Base-by-base conservation (phyloP, 2,329 filamentous ascomycete species). In the Fusarium torreyae region DNA sequence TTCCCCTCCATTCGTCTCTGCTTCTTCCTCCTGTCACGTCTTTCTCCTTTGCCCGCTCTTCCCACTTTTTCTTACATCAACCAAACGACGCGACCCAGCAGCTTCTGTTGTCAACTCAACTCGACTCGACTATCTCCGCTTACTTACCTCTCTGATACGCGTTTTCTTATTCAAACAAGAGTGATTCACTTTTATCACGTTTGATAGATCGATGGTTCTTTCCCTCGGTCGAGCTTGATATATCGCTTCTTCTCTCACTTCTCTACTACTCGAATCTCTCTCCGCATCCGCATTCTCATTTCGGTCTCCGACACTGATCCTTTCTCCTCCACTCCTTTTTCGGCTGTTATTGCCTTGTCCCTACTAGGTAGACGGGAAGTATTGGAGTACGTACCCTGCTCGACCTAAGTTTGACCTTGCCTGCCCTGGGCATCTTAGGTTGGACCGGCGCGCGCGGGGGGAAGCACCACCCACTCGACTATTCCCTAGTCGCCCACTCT, bases 51-150 rank as follows among this genome's bases (percentile, higher is more conserved):
- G 62, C 39, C 61, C 52, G 49, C 51, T 53, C 55, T 64, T 70
- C 68, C 67, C 67, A 70, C 67, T 70, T 70, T 70, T 68, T 59
- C 62, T 42, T 43, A 67, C 58, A 59, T 60, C 55, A 68, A 63
- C 55, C 49, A 58, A 53, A 60, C 57, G 52, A 70, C 60, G 59
- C 63, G 66, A 67, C 67, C 40, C 34, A 40, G 45, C 46, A 40
- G 6, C 10, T 39, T 52, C 20, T 22, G n/a, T 20, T 31, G 28
- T 57, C 45, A 56, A 36, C 48, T 50, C 33, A 52, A 34, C 42
- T 26, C 42, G n/a, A 51, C 52, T 28, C 40, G 10, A 36, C 50
- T 55, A 50, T 64, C 18, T 18, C 40, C 11, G 20, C 33, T 68
- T 40, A 33, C 18, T 36, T 34, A 40, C 52, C 17, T 52, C 51